phyloP scores from a whole-genome alignment of 805 yeast genomes.

The Saturnispora bothae region DNA sequence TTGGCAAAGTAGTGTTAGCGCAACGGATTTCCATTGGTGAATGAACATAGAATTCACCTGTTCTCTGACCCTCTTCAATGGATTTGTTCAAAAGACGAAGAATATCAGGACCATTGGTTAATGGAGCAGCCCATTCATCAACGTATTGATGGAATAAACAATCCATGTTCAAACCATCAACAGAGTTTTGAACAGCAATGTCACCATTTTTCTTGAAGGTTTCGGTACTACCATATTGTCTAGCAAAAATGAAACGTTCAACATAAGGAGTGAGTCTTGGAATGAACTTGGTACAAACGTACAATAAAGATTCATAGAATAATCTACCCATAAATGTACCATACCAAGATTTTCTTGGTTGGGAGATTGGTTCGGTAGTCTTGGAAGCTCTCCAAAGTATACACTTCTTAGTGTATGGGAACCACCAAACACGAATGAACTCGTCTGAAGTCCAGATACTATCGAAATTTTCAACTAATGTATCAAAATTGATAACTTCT shows the following conservation, averaged over 20 bases:
- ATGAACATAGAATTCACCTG: slow-evolving; percentile 70
- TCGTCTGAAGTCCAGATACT: slow-evolving; percentile 82
- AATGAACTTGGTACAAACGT: slow-evolving; percentile 62
- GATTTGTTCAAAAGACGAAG: slow-evolving; percentile 51
- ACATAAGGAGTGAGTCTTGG: slow-evolving; percentile 77
- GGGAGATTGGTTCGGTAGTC: slow-evolving; percentile 51
- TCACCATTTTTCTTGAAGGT: slow-evolving; percentile 43
- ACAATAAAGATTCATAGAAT: slow-evolving; percentile 69
- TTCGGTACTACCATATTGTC: slow-evolving; percentile 73
- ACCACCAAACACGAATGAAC: slow-evolving; percentile 95
- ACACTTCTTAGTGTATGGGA: slow-evolving; percentile 80
- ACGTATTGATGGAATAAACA: slow-evolving; percentile 90
- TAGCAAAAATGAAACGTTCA: slow-evolving; percentile 74
- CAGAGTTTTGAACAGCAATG: slow-evolving; percentile 66
- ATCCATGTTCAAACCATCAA: slow-evolving; percentile 88
- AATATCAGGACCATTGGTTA: slow-evolving; percentile 64
- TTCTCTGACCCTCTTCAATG: slow-evolving; percentile 47
- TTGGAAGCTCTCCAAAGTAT: slow-evolving; percentile 85
- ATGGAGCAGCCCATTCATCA: slow-evolving; percentile 95
- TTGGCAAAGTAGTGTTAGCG: slow-evolving; percentile 62
- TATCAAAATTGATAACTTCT: slow-evolving; percentile 70
- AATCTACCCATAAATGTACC: slow-evolving; percentile 71
- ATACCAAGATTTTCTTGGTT: slow-evolving; percentile 72
- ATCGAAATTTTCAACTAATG: slow-evolving; percentile 64
- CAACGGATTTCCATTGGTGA: slow-evolving; percentile 94